A percentile compares a stretch with the other conserved stretches of the same genome.
Evolutionary conservation across 2,329 filamentous ascomycete species (phyloP).

Genomic region (Penicillium sp.): DNA sequence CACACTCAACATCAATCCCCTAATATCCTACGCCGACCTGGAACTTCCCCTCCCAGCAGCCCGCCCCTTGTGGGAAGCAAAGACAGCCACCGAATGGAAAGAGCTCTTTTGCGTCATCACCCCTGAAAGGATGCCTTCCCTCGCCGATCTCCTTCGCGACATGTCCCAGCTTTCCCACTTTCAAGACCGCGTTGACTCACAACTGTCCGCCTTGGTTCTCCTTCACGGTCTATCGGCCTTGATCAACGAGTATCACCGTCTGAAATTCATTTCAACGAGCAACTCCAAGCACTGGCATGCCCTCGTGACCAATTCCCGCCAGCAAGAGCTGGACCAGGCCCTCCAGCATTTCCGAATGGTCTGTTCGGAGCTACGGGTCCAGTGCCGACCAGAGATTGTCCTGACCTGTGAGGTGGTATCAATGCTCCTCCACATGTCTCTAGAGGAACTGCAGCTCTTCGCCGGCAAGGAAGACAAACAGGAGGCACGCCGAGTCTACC

Average conservation of each 20-base stretch:
- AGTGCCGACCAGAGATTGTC: conserved; percentile 28
- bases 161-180: conserved; percentile 55
- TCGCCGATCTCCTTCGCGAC: conserved; percentile 58
- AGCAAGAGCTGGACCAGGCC: conserved; percentile 64
- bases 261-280: conserved; percentile 51
- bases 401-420: conserved; percentile 39
- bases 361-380: conserved; percentile 21
- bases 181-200: conserved; percentile 57
- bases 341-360: conserved; percentile 55
- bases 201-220: conserved; percentile 61
- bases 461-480: conserved; percentile 48
- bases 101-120: conserved; percentile 52
- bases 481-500: conserved; percentile 39
- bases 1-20: conserved; percentile 63
- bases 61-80: conserved; percentile 66
- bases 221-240: conserved; percentile 67
- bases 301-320: conserved; percentile 56
- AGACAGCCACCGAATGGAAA: conserved; percentile 67
- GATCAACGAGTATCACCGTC: conserved; percentile 64
- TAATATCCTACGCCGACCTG: conserved; percentile 70
- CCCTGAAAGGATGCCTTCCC: conserved; percentile 38
- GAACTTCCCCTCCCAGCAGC: conserved; percentile 66
- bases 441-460: conserved; percentile 48
- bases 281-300: conserved; percentile 44
- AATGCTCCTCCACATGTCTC: conserved; percentile 44